Base-by-base conservation (phyloP, 2,329 filamentous ascomycete genomes). In the Daldinia eschscholtzii region DNA sequence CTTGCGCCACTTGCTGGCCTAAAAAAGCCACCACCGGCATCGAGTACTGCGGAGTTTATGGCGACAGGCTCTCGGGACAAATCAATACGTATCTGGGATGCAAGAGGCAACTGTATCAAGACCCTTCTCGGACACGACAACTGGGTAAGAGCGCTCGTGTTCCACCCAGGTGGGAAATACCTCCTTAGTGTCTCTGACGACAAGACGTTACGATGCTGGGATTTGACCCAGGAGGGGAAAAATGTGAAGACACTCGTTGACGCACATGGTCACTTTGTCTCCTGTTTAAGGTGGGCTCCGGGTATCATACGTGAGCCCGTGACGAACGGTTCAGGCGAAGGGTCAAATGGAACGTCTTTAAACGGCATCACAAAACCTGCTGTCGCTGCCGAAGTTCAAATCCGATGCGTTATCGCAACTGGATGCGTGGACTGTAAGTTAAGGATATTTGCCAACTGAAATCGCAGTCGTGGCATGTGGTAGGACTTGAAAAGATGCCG, bases 141-240 rank as follows among this genome's bases (percentile, higher is more conserved):
- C 78, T 98, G 95, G 95, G 89, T 98, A 7, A 89, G 93, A 35
- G 92, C 88, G 0, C 81, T 98, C 5, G 89, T 93, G 9, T 98
- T 97, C 79, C 95, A 98, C 76, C 95, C 95, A 0, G 92, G 93
- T 7, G 95, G 95, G 48, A 97, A 95, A 80, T 98, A 96, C 76
- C 86, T 98, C 1, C 82, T 98, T 5, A 94, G 91, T 6, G 93
- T 92, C 20, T 88, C 91, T 15, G 95, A 98, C 78, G 95, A 98
- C 82, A 97, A 96, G 83, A 94, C 93, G 4, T 85, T 98, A 67
- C 87, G 94, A 62, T 98, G 94, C 83, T 98, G 95, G 95, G 95
- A 98, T 82, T 83, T 98, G 28, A 87, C 88, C 28, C 95, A 98
- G 78, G 94, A 97, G 79, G 93, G 93, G 46, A 94, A 94, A 76